These are phyloP conservation scores for Colletotrichum lindemuthianum DNA, from an alignment of 2,329 filamentous ascomycete genomes.

Conservation along the genomic window DNA sequence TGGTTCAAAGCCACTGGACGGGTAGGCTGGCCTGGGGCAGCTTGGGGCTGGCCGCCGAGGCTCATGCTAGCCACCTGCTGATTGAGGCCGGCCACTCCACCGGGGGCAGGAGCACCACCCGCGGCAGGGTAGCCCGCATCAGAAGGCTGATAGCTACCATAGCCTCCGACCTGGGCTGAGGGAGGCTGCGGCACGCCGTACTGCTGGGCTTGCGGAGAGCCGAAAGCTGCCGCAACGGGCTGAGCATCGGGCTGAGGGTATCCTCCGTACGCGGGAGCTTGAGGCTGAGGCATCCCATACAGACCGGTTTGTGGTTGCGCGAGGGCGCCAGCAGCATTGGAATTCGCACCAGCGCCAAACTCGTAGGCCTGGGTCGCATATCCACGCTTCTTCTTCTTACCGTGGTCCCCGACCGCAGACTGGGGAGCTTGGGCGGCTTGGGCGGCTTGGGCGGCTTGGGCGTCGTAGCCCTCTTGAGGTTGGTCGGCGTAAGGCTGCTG, in stretches of 20 bases:
- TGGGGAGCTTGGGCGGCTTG: constrained; percentile 42
- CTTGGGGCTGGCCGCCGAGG: constrained; percentile 68
- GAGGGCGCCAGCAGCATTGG: constrained; percentile 58
- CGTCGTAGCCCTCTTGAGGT: constrained; percentile 48
- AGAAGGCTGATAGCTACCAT: constrained; percentile 74
- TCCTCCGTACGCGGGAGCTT: constrained; percentile 64
- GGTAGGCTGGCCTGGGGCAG: constrained; percentile 50
- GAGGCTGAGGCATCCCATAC: constrained; percentile 58
- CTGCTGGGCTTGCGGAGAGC: constrained; percentile 48
- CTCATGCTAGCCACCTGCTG: constrained; percentile 89
- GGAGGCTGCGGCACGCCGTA: constrained; percentile 57
- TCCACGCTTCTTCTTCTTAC: constrained; percentile 89
- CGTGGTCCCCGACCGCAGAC: constrained; percentile 54
- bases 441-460: no score
- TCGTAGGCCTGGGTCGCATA: constrained; percentile 97
- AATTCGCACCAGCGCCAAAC: constrained; percentile 87
- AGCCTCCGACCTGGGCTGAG: constrained; percentile 53
- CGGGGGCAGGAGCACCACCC: constrained; percentile 51
- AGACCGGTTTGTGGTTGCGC: constrained; percentile 51
- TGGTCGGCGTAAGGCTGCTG: constrained; percentile 55
- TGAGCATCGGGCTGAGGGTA: constrained; percentile 65
- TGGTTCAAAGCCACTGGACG: constrained; percentile 76
- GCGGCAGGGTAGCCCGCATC: constrained; percentile 72
- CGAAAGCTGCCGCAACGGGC: constrained; percentile 52
- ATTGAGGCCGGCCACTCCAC: constrained; percentile 77